Evolutionary conservation across 768 basidiomycete species (phyloP).

Genomic region (Polyporus arcularius): DNA sequence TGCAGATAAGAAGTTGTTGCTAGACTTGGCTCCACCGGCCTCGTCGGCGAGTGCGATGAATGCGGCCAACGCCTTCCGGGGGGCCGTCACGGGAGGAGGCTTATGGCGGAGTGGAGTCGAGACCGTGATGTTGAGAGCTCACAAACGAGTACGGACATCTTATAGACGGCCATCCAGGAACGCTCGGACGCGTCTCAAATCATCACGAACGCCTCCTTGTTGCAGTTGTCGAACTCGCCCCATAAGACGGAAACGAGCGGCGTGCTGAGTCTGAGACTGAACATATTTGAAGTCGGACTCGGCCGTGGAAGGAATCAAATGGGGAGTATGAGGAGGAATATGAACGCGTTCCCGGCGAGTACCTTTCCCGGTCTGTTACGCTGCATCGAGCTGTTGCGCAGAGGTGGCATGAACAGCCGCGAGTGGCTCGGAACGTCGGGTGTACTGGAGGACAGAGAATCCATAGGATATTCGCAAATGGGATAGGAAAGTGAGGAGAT

Average conservation of each 20-base stretch:
- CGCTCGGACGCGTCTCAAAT: slow-evolving; percentile 62
- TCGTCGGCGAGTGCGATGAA: slow-evolving; percentile 28
- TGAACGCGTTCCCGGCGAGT: slow-evolving; percentile 49
- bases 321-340: slow-evolving; percentile 82
- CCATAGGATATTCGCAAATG: slow-evolving; percentile 54
- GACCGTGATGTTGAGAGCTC: slow-evolving; percentile 60
- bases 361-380: slow-evolving; percentile 36
- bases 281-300: slow-evolving; percentile 78
- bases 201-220: slow-evolving; percentile 59
- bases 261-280: slow-evolving; percentile 75
- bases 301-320: slow-evolving; percentile 64
- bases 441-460: slow-evolving; percentile 42
- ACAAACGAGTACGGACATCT: slow-evolving; percentile 77
- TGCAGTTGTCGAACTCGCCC: slow-evolving; percentile 52
- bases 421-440: slow-evolving; percentile 29
- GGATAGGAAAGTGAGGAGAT: slow-evolving; percentile 71
- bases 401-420: slow-evolving; percentile 42
- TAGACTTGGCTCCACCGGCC: slow-evolving; percentile 28
- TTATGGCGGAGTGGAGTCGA: slow-evolving; percentile 86
- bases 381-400: slow-evolving; percentile 55
- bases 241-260: slow-evolving; percentile 70
- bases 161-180: slow-evolving; percentile 81
- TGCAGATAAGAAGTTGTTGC: slow-evolving; percentile 27
- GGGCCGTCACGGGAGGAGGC: slow-evolving; percentile 50
- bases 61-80: slow-evolving; percentile 34